Percentiles rank a stretch among this genome's conserved stretches.
Evolutionary conservation across 2,329 filamentous ascomycete species (phyloP).

Genomic region (Penicillium sp.): DNA sequence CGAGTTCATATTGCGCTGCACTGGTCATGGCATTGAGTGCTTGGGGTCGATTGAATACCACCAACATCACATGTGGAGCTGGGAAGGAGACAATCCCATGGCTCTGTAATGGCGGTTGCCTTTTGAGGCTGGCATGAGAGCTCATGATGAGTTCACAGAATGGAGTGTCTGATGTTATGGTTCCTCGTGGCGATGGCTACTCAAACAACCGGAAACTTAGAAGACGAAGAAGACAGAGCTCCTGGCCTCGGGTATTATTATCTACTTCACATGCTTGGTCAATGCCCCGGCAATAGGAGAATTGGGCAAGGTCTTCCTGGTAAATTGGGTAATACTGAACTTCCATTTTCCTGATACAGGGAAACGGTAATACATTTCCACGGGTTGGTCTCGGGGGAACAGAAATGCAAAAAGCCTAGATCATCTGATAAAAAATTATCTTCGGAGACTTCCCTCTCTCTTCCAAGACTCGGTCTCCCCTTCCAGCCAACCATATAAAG

Average conservation of each 20-base stretch:
- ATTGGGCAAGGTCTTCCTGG: neutral
- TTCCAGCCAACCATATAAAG: neutral
- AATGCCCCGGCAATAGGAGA: neutral
- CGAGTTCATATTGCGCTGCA: conserved; percentile 15
- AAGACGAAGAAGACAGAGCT: neutral
- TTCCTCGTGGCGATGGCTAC: neutral
- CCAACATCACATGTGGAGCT: conserved; percentile 13
- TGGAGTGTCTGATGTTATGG: neutral
- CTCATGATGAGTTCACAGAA: neutral
- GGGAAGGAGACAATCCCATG: conserved; percentile 14
- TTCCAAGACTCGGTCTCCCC: neutral
- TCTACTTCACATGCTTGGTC: neutral
- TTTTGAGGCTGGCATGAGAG: conserved; percentile 5
- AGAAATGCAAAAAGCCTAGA: neutral
- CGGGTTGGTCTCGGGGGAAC: neutral
- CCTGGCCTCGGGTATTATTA: neutral
- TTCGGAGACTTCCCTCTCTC: neutral
- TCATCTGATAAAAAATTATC: neutral
- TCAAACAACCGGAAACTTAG: neutral
- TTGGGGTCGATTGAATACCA: conserved; percentile 16
- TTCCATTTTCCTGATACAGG: neutral
- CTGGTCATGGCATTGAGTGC: conserved; percentile 20
- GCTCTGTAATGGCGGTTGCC: conserved; percentile 8
- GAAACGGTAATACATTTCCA: neutral
- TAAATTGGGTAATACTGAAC: neutral